Evolutionary conservation across 2,329 filamentous ascomycete species (phyloP), one percentile per base, ranked within the genome.

Genomic region (Venturiaceae sp.): DNA sequence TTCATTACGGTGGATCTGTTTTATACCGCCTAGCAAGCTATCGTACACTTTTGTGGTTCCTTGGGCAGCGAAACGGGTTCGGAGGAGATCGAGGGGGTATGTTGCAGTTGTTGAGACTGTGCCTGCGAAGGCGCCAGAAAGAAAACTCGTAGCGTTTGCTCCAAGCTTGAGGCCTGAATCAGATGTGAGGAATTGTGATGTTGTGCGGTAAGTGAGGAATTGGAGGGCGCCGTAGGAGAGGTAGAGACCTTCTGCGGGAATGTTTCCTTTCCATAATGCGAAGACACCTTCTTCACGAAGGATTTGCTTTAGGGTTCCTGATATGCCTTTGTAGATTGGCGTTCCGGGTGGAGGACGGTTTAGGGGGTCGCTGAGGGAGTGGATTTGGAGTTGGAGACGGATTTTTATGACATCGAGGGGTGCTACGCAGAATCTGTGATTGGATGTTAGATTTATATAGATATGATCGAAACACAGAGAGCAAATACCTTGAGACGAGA

Each of bases 371-470:
- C 86, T 87, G 61, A 89, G 82, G 53, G 90, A 91, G 75, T 95
- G 88, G 47, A 88, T 83, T 73, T 97, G 94, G 19, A 99, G 84
- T 72, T 99, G 94, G 50, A 97, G 85, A 52, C 94, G 89, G 74
- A 99, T 99, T 78, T 99, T 97, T 75, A 97, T 85, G 62, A 99
- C 94, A 73, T 99, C 94, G 64, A 99, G 87, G 57, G 94, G 94
- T 19, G 94, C 90, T 69, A 97, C 87, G 68, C 94, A 83, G 78
- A 99, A 97, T 70, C 89, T 91, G 65, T 7, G 41, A 11, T 36
- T 16, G 19, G 16, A 32, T 37, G 30, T 53, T 34, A 37, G 19
- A 5, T 53, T n/a, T 33, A 14, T 28, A n/a, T 37, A 9, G 1
- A 21, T 34, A 23, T 53, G 55, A 36, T 3, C 14, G 34, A 19